A percentile compares a stretch with the other conserved stretches of the same genome.
Evolutionary conservation across 2,329 filamentous ascomycete species (phyloP).

Genomic region (Penicillium frequentans): DNA sequence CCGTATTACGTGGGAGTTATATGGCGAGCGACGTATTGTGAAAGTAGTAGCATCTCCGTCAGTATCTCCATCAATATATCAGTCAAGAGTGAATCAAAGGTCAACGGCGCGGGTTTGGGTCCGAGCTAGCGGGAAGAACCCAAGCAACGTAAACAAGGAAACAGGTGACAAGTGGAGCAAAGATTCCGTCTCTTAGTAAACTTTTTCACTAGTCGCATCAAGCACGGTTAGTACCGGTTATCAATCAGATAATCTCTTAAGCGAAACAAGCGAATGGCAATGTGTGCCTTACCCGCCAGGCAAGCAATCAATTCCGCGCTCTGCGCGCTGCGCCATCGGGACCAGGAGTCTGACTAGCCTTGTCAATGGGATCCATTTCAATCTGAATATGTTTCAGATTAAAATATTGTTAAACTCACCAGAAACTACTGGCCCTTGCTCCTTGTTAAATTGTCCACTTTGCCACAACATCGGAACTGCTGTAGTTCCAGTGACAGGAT

Average conservation of each 20-base stretch:
- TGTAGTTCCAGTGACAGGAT: too few relatives aligned
- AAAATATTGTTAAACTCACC: too few relatives aligned
- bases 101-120: not conserved
- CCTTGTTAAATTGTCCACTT: too few relatives aligned
- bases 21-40: too few relatives aligned
- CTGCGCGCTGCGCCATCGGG: too few relatives aligned
- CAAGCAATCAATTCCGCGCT: not conserved
- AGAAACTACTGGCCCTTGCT: too few relatives aligned
- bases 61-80: too few relatives aligned
- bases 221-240: not conserved
- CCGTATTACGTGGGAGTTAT: too few relatives aligned
- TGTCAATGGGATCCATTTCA: too few relatives aligned
- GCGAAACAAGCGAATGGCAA: not conserved
- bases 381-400: too few relatives aligned
- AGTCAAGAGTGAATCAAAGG: not conserved
- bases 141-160: not conserved
- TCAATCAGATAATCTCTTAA: constrained; percentile 1
- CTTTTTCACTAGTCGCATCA: not conserved
- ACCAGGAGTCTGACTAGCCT: too few relatives aligned
- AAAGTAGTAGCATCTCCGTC: not conserved
- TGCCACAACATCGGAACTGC: too few relatives aligned
- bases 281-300: not conserved
- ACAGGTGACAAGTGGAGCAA: not conserved
- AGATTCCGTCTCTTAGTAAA: not conserved
- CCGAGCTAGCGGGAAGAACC: not conserved